phyloP scores from a whole-genome alignment of 1,139 yeast genomes.

The Hanseniaspora uvarum region DNA sequence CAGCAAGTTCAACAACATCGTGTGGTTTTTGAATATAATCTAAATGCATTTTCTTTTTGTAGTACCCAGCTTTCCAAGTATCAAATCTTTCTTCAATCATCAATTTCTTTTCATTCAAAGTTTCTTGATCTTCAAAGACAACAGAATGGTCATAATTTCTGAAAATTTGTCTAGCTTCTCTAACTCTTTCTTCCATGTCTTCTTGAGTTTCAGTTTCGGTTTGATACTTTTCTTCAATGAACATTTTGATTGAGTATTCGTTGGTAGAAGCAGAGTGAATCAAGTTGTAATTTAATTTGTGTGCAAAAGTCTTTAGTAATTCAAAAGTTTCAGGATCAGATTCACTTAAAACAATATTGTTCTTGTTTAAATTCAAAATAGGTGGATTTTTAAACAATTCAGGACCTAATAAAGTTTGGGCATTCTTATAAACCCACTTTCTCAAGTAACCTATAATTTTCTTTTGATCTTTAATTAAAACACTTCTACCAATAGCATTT shows the following conservation, averaged over 20 bases:
- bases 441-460: slow-evolving; percentile 45
- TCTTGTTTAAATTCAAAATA: slow-evolving; percentile 40
- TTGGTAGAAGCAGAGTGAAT: slow-evolving; percentile 50
- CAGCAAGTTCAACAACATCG: slow-evolving; percentile 51
- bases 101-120: slow-evolving; percentile 50
- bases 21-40: slow-evolving; percentile 45
- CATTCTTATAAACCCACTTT: slow-evolving; percentile 54
- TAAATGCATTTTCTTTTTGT: slow-evolving; percentile 65
- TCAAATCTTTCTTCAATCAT: slow-evolving; percentile 65
- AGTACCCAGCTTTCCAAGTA: slow-evolving; percentile 74
- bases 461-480: slow-evolving; percentile 64
- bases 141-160: slow-evolving; percentile 67
- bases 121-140: slow-evolving; percentile 50
- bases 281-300: slow-evolving; percentile 55
- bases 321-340: slow-evolving; percentile 37
- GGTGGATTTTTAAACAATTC: slow-evolving; percentile 31
- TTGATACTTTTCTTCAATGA: slow-evolving; percentile 39
- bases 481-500: slow-evolving; percentile 52
- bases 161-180: slow-evolving; percentile 35
- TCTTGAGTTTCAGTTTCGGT: slow-evolving; percentile 52
- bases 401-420: slow-evolving; percentile 22
- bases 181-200: slow-evolving; percentile 44
- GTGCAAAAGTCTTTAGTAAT: slow-evolving; percentile 52
- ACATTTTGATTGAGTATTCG: slow-evolving; percentile 49
- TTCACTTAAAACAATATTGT: slow-evolving; percentile 33